Base-by-base conservation (phyloP, 768 basidiomycete species). In the Kwoniella sp. region DNA sequence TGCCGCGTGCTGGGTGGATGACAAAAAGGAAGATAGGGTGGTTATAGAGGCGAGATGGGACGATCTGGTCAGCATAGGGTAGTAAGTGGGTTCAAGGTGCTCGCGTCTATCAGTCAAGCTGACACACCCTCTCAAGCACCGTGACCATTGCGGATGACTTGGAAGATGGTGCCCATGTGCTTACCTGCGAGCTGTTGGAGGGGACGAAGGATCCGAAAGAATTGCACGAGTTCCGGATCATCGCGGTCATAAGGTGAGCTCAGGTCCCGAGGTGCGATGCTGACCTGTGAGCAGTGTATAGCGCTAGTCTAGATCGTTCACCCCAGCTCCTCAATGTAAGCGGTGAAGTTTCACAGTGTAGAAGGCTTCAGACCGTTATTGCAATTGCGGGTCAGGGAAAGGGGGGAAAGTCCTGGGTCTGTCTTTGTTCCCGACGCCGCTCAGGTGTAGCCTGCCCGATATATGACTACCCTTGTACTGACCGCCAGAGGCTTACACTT, bases 1-100 rank as follows among this genome's bases (percentile, higher is more conserved):
- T 11, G 52, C 52, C n/a, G 52, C 52, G n/a, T 53, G 52, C 47
- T 45, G 41, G 41, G 41, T 45, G 41, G 41, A 45, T 45, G 41
- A 45, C 41, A 45, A 3, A 17, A 17, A 45, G 17, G 41, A 45
- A 8, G 3, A 17, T 8, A 45, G 15, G 41, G 15, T 45, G 15
- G 41, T 45, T 3, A 45, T 45, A 8, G 41, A 7, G 17, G 41
- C 41, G 41, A 45, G 41, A 20, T 45, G 41, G 41, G 41, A 45
- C 41, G 41, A 45, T 17, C 15, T 45, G 41, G 41, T 45, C 41
- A 45, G 41, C 41, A 20, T 45, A 9, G 41, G 41, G 11, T 45
- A 45, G 41, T 45, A 20, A 45, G 41, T 45, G 5, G 41, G 17
- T 17, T 20, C 3, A 45, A 8, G 13, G 7, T 13, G 34, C 13